Base-by-base conservation (phyloP, 768 basidiomycete species). In the Daedaleopsis nitida region DNA sequence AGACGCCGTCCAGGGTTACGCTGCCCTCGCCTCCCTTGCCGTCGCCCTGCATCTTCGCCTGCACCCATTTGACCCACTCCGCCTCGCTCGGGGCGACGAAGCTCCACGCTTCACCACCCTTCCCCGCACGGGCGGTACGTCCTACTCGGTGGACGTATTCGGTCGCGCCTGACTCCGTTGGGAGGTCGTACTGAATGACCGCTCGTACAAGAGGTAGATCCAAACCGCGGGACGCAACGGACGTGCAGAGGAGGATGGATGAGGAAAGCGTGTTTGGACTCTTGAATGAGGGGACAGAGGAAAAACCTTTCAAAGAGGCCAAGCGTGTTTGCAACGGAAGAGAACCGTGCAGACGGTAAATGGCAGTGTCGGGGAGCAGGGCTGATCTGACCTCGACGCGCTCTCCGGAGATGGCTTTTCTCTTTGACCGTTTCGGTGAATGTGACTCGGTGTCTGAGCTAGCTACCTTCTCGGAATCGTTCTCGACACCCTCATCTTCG, bases 101-200 rank as follows among this genome's bases (percentile, higher is more conserved):
- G 59, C 89, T 88, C 95, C 96, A 98, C 2, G 96, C 94, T 73
- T 98, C 94, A 61, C 97, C 97, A 24, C 93, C 92, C 66, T 89
- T 92, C 14, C 97, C 97, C 9, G 91, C 96, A 73, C 97, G 93
- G 14, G 97, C 97, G 3, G 97, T 99, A 53, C 97, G 88, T 32
- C 97, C 97, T 9, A 98, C 93, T 50, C 97, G 86, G 77, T 99
- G 97, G 11, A 99, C 87, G 68, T 99, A 98, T 72, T 99, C 97
- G 12, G 90, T 97, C 27, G 88, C 88, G 11, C 97, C 96, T 17
- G 95, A 92, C 78, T 99, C 97, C 0, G 97, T 98, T 0, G 97
- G 96, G 21, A 98, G 84, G 72, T 99, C 97, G 69, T 97, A 97
- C 70, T 99, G 97, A 35, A 98, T 77, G 62, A 99, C 95, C 3